These are phyloP conservation scores for Malus hybrid DNA, from an alignment of 331 rosid genomes.

Conservation along the genomic window DNA sequence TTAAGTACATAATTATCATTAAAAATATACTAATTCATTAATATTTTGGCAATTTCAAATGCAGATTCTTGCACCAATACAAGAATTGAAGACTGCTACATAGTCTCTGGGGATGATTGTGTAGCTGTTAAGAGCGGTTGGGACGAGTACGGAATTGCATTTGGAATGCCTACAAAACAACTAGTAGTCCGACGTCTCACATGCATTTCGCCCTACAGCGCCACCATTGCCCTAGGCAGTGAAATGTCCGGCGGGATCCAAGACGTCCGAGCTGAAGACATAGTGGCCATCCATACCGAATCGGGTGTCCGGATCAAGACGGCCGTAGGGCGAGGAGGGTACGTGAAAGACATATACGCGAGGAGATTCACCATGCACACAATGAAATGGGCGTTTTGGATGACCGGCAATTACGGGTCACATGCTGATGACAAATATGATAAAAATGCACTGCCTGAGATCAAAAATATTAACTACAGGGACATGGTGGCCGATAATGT, in stretches of 20 bases:
- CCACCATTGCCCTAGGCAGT: slow-evolving; percentile 46
- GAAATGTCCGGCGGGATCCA: slow-evolving; percentile 57
- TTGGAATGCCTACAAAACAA: slow-evolving; percentile 43
- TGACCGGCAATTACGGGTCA: slow-evolving; percentile 40
- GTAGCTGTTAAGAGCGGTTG: slow-evolving; percentile 58
- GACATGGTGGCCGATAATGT: slow-evolving; percentile 48
- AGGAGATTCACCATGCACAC: slow-evolving; percentile 42
- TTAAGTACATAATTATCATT: neutral
- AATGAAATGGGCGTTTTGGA: slow-evolving; percentile 48
- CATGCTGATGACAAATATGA: slow-evolving; percentile 39
- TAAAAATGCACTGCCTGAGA: slow-evolving; percentile 38
- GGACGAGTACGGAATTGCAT: slow-evolving; percentile 57
- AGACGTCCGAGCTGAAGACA: slow-evolving; percentile 47
- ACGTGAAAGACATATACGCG: slow-evolving; percentile 39
- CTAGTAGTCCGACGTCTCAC: slow-evolving; percentile 41
- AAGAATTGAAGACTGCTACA: slow-evolving; percentile 51
- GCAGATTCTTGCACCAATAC: slow-evolving; percentile 52
- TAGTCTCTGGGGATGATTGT: slow-evolving; percentile 55
- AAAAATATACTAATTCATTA: neutral
- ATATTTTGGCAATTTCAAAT: neutral
- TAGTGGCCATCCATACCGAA: slow-evolving; percentile 35
- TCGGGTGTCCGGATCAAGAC: slow-evolving; percentile 52
- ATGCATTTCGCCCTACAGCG: slow-evolving; percentile 50
- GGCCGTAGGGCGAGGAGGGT: slow-evolving; percentile 47
- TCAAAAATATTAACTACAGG: slow-evolving; percentile 34